These are phyloP conservation scores for Solanum hybrid DNA, from an alignment of 305 asterid species.

Conservation along the genomic window DNA sequence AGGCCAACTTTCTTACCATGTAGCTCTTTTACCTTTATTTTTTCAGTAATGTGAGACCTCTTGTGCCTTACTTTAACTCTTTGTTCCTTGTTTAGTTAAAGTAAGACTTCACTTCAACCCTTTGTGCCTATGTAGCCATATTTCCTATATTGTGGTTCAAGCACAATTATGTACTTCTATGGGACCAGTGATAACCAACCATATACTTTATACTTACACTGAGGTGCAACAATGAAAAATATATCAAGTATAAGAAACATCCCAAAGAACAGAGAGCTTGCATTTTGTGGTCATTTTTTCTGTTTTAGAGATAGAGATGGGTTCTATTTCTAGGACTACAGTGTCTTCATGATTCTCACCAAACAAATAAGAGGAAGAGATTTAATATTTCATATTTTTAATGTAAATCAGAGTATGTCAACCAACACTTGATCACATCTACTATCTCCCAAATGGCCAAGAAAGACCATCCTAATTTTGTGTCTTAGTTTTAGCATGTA, in stretches of 20 bases:
- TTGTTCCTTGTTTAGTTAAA: not conserved
- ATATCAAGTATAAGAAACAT: not conserved
- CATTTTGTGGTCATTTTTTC: not conserved
- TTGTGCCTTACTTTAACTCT: not conserved
- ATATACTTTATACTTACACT: not conserved
- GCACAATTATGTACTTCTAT: not conserved
- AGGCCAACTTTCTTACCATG: not conserved
- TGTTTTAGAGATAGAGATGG: not conserved
- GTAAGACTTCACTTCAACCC: not conserved
- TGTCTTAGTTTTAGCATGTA: not conserved
- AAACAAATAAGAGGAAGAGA: not conserved
- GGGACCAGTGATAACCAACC: not conserved
- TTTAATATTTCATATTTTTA: not conserved
- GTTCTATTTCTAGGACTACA: not conserved
- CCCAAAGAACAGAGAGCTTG: not conserved
- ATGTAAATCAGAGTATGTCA: not conserved
- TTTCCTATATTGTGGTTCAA: not conserved
- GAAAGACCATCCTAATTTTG: not conserved
- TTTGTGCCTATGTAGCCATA: not conserved
- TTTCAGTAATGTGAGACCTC: not conserved
- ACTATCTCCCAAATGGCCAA: not conserved
- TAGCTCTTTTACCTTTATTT: not conserved
- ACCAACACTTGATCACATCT: not conserved
- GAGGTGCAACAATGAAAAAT: not conserved
- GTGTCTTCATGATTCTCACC: not conserved